These are phyloP conservation scores for Fusarium torulosum DNA, from an alignment of 2,329 filamentous ascomycete species.

Conservation along the genomic window DNA sequence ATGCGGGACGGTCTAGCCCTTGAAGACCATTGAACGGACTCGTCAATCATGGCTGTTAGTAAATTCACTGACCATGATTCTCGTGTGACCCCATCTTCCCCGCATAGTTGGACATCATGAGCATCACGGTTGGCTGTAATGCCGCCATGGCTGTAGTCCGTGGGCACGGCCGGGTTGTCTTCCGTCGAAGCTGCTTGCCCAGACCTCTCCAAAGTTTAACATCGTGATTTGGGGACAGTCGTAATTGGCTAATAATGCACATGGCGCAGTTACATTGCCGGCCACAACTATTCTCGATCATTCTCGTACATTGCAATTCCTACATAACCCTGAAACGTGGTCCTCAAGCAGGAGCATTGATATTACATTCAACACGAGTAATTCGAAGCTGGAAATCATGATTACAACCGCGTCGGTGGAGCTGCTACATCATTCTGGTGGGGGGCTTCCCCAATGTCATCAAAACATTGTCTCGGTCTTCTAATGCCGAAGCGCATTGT, in stretches of 20 bases:
- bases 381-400: conserved; percentile 28
- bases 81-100: conserved; percentile 48
- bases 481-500: conserved; percentile 31
- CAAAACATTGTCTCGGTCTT: conserved; percentile 36
- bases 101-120: conserved; percentile 44
- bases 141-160: conserved; percentile 16
- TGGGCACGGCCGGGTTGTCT: conserved; percentile 31
- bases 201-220: conserved; percentile 16
- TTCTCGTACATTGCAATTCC: conserved; percentile 14
- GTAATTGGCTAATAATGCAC: conserved; percentile 28
- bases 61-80: conserved; percentile 44
- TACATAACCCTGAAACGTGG: conserved; percentile 22
- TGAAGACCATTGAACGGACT: conserved; percentile 39
- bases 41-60: conserved; percentile 31
- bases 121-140: conserved; percentile 45
- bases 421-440: conserved; percentile 36
- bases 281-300: conserved; percentile 23
- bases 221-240: conserved; percentile 24
- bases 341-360: conserved; percentile 11
- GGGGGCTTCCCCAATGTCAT: conserved; percentile 9
- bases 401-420: conserved; percentile 31
- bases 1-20: conserved; percentile 48
- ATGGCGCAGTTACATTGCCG: conserved; percentile 30
- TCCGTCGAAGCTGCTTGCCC: conserved; percentile 18
- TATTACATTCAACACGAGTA: conserved; percentile 11